Percentiles rank a stretch among this genome's conserved stretches.
Conservation (phyloP, 768 basidiomycete genomes). For the Mycena leptocephala region DNA sequence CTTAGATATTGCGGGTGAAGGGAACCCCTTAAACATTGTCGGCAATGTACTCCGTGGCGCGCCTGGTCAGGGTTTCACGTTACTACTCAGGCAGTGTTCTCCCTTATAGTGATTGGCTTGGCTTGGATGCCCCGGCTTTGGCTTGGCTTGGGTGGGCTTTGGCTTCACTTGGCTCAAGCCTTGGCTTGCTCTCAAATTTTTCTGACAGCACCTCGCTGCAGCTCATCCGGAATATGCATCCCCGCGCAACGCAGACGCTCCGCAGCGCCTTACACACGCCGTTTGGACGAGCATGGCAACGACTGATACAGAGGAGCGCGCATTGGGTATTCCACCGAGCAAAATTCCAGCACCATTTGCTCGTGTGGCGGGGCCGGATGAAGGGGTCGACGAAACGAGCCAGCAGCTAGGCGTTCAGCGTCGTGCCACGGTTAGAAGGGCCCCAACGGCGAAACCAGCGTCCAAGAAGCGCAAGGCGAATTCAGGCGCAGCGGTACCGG, state of each 20-base stretch:
- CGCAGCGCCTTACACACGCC: constrained; percentile 8
- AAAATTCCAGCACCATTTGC: constrained; percentile 1
- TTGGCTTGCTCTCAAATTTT: no score
- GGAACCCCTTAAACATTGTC: no score
- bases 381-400: background rate
- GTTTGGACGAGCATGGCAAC: constrained; percentile 12
- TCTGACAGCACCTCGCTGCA: background rate
- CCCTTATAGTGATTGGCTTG: no score
- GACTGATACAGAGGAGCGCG: background rate
- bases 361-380: background rate
- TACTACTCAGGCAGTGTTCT: no score
- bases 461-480: no score
- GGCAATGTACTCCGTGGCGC: no score
- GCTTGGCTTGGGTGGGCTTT: no score
- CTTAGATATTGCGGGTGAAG: no score
- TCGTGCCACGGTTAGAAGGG: background rate
- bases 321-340: background rate
- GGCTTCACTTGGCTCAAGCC: no score
- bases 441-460: background rate
- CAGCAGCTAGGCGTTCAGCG: background rate
- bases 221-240: constrained; percentile 26
- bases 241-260: background rate
- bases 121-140: no score
- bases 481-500: no score
- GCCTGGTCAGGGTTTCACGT: no score